Conservation (phyloP, 2,329 filamentous ascomycete species). For the Fusarium sarcochroum region DNA sequence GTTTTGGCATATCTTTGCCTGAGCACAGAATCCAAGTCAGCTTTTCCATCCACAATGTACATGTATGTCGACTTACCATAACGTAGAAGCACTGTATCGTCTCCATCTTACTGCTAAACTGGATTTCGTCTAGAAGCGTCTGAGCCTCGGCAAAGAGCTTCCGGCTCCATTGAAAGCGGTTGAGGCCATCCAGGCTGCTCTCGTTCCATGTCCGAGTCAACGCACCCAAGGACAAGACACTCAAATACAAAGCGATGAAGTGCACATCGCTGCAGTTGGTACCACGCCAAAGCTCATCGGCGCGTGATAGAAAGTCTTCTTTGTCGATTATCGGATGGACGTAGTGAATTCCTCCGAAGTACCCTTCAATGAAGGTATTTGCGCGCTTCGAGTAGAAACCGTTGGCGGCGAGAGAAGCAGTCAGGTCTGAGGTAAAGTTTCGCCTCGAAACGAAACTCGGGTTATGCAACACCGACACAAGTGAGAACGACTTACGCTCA, state of each 20-base stretch:
- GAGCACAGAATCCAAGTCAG: not conserved
- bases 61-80: not conserved
- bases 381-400: slow-evolving; percentile 15
- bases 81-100: slow-evolving; percentile 10
- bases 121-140: slow-evolving; percentile 2
- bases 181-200: not conserved
- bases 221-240: slow-evolving; percentile 9
- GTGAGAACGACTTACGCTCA: slow-evolving; percentile 4
- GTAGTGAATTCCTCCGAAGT: slow-evolving; percentile 8
- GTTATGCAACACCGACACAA: slow-evolving; percentile 11
- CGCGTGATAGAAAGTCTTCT: slow-evolving; percentile 1
- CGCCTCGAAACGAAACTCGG: slow-evolving; percentile 8
- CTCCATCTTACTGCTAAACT: slow-evolving; percentile 11
- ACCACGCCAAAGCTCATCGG: slow-evolving; percentile 1
- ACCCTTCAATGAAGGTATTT: slow-evolving; percentile 15
- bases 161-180: slow-evolving; percentile 5
- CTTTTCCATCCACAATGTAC: not conserved
- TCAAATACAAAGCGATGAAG: slow-evolving; percentile 13
- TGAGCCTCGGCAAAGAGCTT: slow-evolving; percentile 8
- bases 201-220: slow-evolving; percentile 7
- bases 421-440: slow-evolving; percentile 3
- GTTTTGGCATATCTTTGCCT: slow-evolving; percentile 22
- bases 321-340: slow-evolving; percentile 19
- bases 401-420: not conserved
- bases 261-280: not conserved